Base-by-base conservation (phyloP, 257 asterid species). In the Lycium ferocissimum region DNA sequence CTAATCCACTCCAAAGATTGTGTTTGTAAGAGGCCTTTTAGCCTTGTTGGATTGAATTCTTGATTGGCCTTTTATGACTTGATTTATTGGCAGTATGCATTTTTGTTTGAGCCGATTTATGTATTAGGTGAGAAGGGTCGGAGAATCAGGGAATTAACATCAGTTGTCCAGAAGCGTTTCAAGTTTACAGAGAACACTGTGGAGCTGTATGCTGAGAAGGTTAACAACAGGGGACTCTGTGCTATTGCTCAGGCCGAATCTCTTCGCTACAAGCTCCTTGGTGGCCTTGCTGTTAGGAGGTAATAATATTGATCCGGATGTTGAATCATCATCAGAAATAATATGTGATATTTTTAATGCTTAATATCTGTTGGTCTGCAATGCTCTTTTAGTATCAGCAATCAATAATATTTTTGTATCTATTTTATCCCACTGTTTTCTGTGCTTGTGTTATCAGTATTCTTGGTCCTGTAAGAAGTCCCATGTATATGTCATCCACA, bases 111-210 rank as follows among this genome's bases (percentile, higher is more conserved):
- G 20, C 67, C 0, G 6, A 61, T 61, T 61, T 61, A 61, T 61
- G 14, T 61, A 3, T 61, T 22, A 92, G 95, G 95, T 4, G 95
- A 93, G 89, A 93, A 93, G 83, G 95, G 97, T 18, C 88, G 95
- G 85, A 91, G 95, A 85, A 92, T 93, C 38, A 91, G 95, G 85
- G 97, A 92, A 89, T 87, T 92, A 14, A 92, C 97, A 33, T 93
- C 95, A 1, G 90, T 90, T 26, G 95, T 92, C 45, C 95, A 92
- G 87, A 91, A 92, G 90, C 83, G 94, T 83, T 92, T 91, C 81
- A 93, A 88, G 88, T 90, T 93, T 6, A 94, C 92, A 3, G 96
- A 93, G 85, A 91, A 91, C 89, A 87, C 88, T 63, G 71, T 22
- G 8, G 71, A 63, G 71, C 40, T 65, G 85, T 91, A 91, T 47